phyloP scores from a whole-genome alignment of 2,329 filamentous ascomycete genomes.

The Simplicillium sp. region DNA sequence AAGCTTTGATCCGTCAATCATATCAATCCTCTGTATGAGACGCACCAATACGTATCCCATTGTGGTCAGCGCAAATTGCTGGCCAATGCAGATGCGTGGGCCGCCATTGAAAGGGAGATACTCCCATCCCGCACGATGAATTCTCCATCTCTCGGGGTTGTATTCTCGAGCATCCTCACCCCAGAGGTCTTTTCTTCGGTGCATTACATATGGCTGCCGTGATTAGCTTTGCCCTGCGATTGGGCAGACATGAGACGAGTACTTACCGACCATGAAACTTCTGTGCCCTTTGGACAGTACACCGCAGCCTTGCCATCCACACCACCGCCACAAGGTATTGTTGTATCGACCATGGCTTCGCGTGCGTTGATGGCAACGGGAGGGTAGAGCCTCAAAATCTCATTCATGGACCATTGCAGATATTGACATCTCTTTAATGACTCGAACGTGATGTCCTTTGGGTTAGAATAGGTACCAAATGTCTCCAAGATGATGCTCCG shows the following conservation, averaged over 20 bases:
- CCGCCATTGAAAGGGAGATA: slow-evolving; percentile 40
- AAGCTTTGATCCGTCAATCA: not conserved
- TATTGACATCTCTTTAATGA: not conserved
- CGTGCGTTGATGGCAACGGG: slow-evolving; percentile 26
- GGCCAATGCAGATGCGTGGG: slow-evolving; percentile 43
- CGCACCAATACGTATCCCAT: slow-evolving; percentile 57
- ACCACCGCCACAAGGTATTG: slow-evolving; percentile 42
- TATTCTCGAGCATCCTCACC: not conserved
- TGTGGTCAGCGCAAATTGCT: slow-evolving; percentile 65
- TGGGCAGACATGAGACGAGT: not conserved
- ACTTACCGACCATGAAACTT: slow-evolving; percentile 16
- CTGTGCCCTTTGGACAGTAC: slow-evolving; percentile 35
- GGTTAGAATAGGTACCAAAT: slow-evolving; percentile 1
- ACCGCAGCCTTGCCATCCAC: slow-evolving; percentile 35
- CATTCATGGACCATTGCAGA: slow-evolving; percentile 11
- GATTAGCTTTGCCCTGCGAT: not conserved
- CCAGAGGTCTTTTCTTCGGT: not conserved
- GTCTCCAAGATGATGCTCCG: not conserved
- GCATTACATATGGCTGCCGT: not conserved
- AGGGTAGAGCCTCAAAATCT: slow-evolving; percentile 14
- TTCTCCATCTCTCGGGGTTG: not conserved
- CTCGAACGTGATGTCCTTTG: slow-evolving; percentile 1
- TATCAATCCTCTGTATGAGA: slow-evolving; percentile 44
- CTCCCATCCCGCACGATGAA: slow-evolving; percentile 12
- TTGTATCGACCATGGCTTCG: slow-evolving; percentile 27